Percentiles rank a stretch among this genome's conserved stretches.
Conservation (phyloP, 768 basidiomycete genomes). For the Mrakia frigida region DNA sequence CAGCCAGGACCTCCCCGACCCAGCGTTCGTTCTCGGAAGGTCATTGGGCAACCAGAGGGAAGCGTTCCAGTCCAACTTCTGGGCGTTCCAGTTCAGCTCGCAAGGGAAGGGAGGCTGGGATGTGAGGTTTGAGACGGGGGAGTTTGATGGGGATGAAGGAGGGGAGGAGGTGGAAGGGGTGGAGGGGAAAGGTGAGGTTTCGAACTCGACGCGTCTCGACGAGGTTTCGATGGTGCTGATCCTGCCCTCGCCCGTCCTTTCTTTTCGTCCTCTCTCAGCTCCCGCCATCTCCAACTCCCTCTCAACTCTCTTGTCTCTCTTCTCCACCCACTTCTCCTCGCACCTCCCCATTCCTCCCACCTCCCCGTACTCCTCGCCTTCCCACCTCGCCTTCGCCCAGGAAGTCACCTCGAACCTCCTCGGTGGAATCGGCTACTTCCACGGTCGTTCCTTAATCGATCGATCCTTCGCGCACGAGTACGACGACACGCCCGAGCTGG, state of each 20-base stretch:
- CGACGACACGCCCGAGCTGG: constrained; percentile 59
- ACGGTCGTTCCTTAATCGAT: constrained; percentile 83
- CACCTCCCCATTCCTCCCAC: constrained; percentile 61
- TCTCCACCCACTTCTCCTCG: constrained; percentile 60
- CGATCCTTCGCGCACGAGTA: constrained; percentile 80
- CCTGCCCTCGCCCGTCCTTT: background rate
- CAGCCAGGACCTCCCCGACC: constrained; percentile 57
- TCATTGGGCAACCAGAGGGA: constrained; percentile 61
- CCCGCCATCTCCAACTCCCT: constrained; percentile 60
- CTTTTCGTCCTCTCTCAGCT: constrained; percentile 49
- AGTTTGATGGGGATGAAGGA: constrained; percentile 48
- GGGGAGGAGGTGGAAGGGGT: constrained; percentile 5
- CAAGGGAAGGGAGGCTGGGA: constrained; percentile 85
- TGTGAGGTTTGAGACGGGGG: constrained; percentile 68
- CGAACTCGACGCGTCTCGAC: background rate
- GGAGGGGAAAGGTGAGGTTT: background rate
- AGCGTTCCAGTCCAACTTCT: constrained; percentile 59
- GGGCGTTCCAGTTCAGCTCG: constrained; percentile 77
- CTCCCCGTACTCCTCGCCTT: constrained; percentile 50
- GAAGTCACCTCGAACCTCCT: constrained; percentile 84
- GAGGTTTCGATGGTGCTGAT: background rate
- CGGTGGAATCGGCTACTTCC: constrained; percentile 92
- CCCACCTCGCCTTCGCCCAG: constrained; percentile 69
- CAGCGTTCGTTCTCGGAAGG: constrained; percentile 70
- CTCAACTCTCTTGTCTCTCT: constrained; percentile 57